Evolutionary conservation across 2,329 filamentous ascomycete genomes (phyloP).

Genomic region (Coniochaeta hoffmannii): DNA sequence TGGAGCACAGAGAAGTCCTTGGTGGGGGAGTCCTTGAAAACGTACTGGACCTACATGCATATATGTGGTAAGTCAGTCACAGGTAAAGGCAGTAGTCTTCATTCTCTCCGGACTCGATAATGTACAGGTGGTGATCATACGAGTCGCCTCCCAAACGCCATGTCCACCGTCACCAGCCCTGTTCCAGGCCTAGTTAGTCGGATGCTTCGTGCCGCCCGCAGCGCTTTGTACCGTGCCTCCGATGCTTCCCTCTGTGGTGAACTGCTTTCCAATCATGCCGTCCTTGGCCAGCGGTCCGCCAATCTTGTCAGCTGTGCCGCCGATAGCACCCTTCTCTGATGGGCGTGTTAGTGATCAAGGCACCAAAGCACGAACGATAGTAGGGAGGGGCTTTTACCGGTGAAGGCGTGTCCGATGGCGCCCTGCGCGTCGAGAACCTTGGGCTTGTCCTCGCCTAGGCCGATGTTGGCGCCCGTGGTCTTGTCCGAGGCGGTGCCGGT

Average conservation of each 20-base stretch:
- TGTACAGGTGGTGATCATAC: not conserved
- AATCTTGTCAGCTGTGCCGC: constrained; percentile 40
- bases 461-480: constrained; percentile 16
- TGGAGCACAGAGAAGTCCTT: too few relatives aligned
- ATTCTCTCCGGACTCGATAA: not conserved
- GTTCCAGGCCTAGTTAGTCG: constrained; percentile 6
- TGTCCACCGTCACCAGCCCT: not conserved
- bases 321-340: constrained; percentile 38
- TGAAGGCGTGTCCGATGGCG: constrained; percentile 48
- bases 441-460: constrained; percentile 21
- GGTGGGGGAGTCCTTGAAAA: too few relatives aligned
- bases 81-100: too few relatives aligned
- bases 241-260: constrained; percentile 43
- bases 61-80: too few relatives aligned
- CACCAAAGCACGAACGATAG: not conserved
- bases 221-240: constrained; percentile 43
- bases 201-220: constrained; percentile 28
- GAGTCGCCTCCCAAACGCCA: not conserved
- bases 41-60: too few relatives aligned
- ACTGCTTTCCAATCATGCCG: constrained; percentile 46
- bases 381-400: constrained; percentile 23
- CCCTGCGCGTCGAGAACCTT: constrained; percentile 41
- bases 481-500: constrained; percentile 8
- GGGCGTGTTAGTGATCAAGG: not conserved
- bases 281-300: constrained; percentile 43